Evolutionary conservation across 2,329 filamentous ascomycete species (phyloP), one percentile per base, ranked within the genome.

Genomic region (Xylaria sp.): DNA sequence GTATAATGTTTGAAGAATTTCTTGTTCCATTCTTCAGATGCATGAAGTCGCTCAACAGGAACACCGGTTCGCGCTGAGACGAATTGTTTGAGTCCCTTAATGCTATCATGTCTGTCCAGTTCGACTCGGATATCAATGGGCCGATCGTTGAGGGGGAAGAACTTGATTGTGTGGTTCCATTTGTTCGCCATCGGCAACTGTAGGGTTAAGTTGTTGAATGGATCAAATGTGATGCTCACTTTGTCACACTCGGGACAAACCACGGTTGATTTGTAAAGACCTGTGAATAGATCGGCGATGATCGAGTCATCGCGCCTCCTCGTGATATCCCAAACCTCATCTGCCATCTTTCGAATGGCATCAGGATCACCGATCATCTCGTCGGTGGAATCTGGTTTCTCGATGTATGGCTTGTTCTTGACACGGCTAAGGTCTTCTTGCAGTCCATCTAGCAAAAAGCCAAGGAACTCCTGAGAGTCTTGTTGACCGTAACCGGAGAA

Each of bases 161-260:
- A 97, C 58, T 84, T 87, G 66, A 97, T 78, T 1, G 82, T 80
- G 65, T 88, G 88, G 60, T 79, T 81, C 89, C 91, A 96, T 50
- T 91, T 82, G 65, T 88, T 92, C 72, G 94, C 89, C 57, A 96
- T 85, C 0, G 94, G 94, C 39, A 99, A 78, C 59, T 95, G 94
- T 23, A 99, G 78, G 0, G 94, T 97, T 60, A 99, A 77, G 65
- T 95, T 94, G 74, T 92, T 97, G 79, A 96, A 99, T 0, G 94
- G 94, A 72, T 99, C 94, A 70, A 99, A 99, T 0, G 94, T 97
- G 68, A 99, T 96, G 82, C 92, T 97, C 75, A 97, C 89, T 76
- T 97, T 99, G 67, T 88, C 83, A 73, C 94, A 99, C 6, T 83
- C 83, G 0, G 94, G 94, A 71, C 94, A 99, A 64, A 94, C 88